Conservation (phyloP, 2,329 filamentous ascomycete species). For the Zymoseptoria tritici region DNA sequence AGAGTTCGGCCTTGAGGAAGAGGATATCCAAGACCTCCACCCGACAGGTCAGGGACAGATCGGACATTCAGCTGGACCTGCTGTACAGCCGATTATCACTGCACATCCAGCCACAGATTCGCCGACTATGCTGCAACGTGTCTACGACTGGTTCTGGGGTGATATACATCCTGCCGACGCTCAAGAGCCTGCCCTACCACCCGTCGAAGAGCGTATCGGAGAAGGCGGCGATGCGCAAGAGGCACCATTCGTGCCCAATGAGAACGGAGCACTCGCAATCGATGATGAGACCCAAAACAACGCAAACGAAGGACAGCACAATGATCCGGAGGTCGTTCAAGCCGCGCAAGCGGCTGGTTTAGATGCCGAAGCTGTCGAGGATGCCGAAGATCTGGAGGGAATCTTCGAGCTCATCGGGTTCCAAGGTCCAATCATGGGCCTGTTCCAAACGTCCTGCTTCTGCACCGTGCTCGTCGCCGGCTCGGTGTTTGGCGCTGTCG, state of each 20-base stretch:
- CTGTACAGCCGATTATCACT: not conserved
- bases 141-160: slow-evolving; percentile 43
- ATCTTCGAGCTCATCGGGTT: slow-evolving; percentile 94
- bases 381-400: slow-evolving; percentile 91
- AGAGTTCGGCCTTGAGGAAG: slow-evolving; percentile 19
- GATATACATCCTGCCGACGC: slow-evolving; percentile 30
- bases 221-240: slow-evolving; percentile 53
- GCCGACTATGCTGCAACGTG: slow-evolving; percentile 21
- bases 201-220: slow-evolving; percentile 54
- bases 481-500: slow-evolving; percentile 78
- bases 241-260: slow-evolving; percentile 48
- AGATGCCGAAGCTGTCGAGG: slow-evolving; percentile 66
- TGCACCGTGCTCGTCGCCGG: slow-evolving; percentile 83
- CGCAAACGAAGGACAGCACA: slow-evolving; percentile 8
- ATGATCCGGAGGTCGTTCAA: slow-evolving; percentile 51
- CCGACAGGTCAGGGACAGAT: slow-evolving; percentile 1
- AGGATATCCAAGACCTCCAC: slow-evolving; percentile 4
- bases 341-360: slow-evolving; percentile 61
- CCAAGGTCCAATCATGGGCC: slow-evolving; percentile 80
- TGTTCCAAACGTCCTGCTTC: slow-evolving; percentile 93
- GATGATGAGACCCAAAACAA: slow-evolving; percentile 1
- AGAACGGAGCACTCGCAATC: slow-evolving; percentile 34
- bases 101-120: not conserved
- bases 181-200: slow-evolving; percentile 32
- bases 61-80: not conserved